A percentile compares a stretch with the other conserved stretches of the same genome.
phyloP scores from a whole-genome alignment of 306 rosid genomes.

The Fragaria nilgerrensis region DNA sequence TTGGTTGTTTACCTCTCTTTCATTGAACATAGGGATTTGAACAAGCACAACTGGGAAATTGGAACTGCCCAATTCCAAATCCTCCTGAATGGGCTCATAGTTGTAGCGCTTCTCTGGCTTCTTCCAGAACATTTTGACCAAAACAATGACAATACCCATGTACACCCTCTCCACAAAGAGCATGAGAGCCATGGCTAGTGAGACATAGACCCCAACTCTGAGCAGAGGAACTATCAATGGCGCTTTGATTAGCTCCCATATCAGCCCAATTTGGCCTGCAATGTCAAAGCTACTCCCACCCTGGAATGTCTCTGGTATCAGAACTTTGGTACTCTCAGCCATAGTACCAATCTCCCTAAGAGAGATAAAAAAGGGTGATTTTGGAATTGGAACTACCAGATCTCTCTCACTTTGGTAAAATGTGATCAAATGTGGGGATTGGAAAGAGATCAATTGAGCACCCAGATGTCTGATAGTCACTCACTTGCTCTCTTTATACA shows the following conservation, averaged over 20 bases:
- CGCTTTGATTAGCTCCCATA: constrained; percentile 82
- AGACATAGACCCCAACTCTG: constrained; percentile 52
- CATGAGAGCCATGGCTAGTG: constrained; percentile 87
- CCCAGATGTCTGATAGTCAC: constrained; percentile 10
- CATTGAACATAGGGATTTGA: constrained; percentile 99
- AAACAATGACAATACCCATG: constrained; percentile 87
- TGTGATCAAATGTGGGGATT: constrained; percentile 1
- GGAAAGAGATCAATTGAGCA: background rate
- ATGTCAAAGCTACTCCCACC: constrained; percentile 55
- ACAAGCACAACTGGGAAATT: constrained; percentile 85
- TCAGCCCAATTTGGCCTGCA: constrained; percentile 51
- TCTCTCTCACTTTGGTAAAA: constrained; percentile 14
- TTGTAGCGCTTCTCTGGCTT: constrained; percentile 84
- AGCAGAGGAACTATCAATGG: constrained; percentile 91
- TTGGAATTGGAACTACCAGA: background rate
- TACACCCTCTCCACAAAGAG: constrained; percentile 83
- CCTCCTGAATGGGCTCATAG: constrained; percentile 63
- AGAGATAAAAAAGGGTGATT: background rate
- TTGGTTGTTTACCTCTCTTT: constrained; percentile 59
- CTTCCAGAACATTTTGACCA: constrained; percentile 87
- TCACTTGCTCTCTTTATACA: background rate
- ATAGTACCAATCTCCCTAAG: constrained; percentile 30
- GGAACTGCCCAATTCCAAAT: constrained; percentile 67
- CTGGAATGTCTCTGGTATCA: constrained; percentile 59
- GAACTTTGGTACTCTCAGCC: constrained; percentile 54